Percentiles rank a stretch among this genome's conserved stretches.
phyloP scores from a whole-genome alignment of 2,329 filamentous ascomycete genomes.

The Aureobasidium leucospermi region DNA sequence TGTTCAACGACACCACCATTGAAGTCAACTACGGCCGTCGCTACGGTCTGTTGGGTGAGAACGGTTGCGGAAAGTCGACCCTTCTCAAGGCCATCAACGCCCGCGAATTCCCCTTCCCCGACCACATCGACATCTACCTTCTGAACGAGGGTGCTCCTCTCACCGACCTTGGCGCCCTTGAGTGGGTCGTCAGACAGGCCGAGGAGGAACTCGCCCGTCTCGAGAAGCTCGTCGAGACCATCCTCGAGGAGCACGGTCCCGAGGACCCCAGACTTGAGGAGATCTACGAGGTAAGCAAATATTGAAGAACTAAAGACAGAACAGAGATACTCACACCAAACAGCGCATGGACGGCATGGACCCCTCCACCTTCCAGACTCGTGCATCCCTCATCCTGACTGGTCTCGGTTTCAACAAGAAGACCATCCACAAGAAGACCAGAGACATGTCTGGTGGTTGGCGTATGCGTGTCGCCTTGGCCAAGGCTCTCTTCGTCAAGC shows the following conservation, averaged over 20 bases:
- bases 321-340: conserved; percentile 13
- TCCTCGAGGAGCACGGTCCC: conserved; percentile 85
- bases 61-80: conserved; percentile 99
- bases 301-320: not conserved
- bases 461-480: conserved; percentile 97
- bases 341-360: conserved; percentile 97
- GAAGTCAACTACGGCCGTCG: conserved; percentile 88
- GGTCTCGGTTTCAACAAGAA: conserved; percentile 99
- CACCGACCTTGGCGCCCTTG: conserved; percentile 79
- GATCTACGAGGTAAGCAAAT: conserved; percentile 74
- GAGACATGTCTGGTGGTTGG: conserved; percentile 99
- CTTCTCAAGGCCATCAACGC: conserved; percentile 88
- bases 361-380: conserved; percentile 90
- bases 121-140: conserved; percentile 96
- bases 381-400: conserved; percentile 91
- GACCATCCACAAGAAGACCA: conserved; percentile 98
- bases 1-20: conserved; percentile 87
- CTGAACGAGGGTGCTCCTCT: conserved; percentile 94
- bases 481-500: conserved; percentile 98
- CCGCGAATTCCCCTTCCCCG: conserved; percentile 91
- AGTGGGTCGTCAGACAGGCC: conserved; percentile 95
- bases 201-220: conserved; percentile 86
- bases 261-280: conserved; percentile 87
- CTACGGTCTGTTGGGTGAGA: conserved; percentile 94
- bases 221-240: conserved; percentile 79